Conservation (phyloP, 306 rosid species). For the Canavalia gladiata region DNA sequence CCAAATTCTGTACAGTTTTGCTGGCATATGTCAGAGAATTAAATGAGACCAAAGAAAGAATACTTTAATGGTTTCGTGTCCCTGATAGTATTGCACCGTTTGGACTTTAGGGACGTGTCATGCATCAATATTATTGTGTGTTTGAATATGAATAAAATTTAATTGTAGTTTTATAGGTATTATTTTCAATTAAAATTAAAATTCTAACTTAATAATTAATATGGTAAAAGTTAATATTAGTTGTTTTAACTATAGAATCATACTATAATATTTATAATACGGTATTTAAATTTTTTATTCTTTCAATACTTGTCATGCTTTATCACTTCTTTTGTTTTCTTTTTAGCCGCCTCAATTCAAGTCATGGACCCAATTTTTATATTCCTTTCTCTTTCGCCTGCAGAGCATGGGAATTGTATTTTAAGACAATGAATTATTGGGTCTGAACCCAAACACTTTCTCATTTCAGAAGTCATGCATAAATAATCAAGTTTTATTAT, state of each 20-base stretch:
- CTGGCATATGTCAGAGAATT: neutral
- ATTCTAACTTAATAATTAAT: too few relatives aligned
- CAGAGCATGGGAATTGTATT: too few relatives aligned
- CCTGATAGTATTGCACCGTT: neutral
- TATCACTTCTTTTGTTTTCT: neutral
- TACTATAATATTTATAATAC: too few relatives aligned
- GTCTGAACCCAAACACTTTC: neutral
- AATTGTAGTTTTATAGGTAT: too few relatives aligned
- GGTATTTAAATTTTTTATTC: too few relatives aligned
- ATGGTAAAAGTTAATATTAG: too few relatives aligned
- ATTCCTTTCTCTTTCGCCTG: neutral
- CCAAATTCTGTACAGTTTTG: neutral
- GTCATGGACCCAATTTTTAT: too few relatives aligned
- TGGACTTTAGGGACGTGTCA: neutral
- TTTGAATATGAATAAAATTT: too few relatives aligned
- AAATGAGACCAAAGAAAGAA: neutral
- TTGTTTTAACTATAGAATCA: too few relatives aligned
- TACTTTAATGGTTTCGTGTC: conserved; percentile 26
- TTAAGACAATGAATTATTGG: neutral
- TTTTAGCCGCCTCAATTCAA: neutral
- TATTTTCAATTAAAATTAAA: too few relatives aligned
- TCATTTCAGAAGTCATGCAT: neutral
- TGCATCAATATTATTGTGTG: neutral
- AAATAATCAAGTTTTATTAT: neutral
- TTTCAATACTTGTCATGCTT: neutral